Base-by-base conservation (phyloP, 1,139 yeast genomes). In the Maudiozyma humilis region DNA sequence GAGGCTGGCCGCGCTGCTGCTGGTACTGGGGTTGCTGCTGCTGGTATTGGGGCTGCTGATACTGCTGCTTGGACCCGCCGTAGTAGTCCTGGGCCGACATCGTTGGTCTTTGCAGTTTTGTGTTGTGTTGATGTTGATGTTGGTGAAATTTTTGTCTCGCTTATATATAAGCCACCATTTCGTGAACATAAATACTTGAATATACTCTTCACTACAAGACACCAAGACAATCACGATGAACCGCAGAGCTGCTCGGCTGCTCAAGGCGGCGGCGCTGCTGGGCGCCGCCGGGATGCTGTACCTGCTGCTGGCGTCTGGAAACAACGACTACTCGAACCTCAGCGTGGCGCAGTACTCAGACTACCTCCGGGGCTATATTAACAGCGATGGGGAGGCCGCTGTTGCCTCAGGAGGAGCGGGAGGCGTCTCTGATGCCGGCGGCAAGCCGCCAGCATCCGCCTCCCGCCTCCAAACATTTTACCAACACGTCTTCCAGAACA, bases 51-150 rank as follows among this genome's bases (percentile, higher is more conserved):
- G 34, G 40, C 31, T 31, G 35, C 8, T 38, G 23, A 12, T 33
- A 33, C 31, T 30, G 38, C 35, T 18, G 34, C 40, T 52, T 43
- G 32, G 51, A 20, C 47, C 46, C 42, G 38, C 48, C 33, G 46
- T 59, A 57, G 44, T 59, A 57, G 37, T 59, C 61, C 30, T 57
- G 53, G 13, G 63, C 63, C 5, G 63, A 58, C 63, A 58, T 57
- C 12, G 19, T n/a, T 15, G n/a, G 23, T 23, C 36, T 23, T 43
- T 31, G 25, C 2, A 14, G 15, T 15, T 35, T 35, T 30, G 13
- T 7, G 14, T 31, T 29, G 27, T 23, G 27, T 6, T 23, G 27
- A 23, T 6, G 27, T 10, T 23, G 27, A 23, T 23, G 8, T 23
- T 23, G 27, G 10, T 27, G 10, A 23, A 23, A 6, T 23, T 23